Base-by-base conservation (phyloP, 140 eudicot species). In the Eryngium alpinum region DNA sequence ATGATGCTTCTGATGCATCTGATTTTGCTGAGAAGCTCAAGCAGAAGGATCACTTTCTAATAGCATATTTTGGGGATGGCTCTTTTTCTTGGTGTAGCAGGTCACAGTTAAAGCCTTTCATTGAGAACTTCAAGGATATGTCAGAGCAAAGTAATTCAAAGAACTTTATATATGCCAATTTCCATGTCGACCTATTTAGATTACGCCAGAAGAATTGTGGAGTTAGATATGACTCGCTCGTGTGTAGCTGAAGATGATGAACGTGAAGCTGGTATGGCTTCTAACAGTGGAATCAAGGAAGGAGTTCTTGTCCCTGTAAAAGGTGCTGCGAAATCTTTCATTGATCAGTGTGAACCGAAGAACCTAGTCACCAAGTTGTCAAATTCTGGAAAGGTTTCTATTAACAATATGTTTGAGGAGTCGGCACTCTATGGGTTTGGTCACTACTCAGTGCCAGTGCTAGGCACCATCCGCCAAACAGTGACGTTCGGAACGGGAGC, bases 31-130 rank as follows among this genome's bases (percentile, higher is more conserved):
- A 49, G 22, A 76, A 74, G 79, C 72, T 75, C 13, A 88, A 77
- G 66, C 80, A 60, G n/a, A 86, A 88, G 70, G 88, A 84, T 56
- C 83, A 80, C 31, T 52, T 88, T 11, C 84, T 94, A 52, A 97
- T 94, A 46, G 98, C 93, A 0, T 94, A 92, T 76, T 94, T 94
- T 82, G 98, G 97, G 29, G 96, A 94, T 43, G 86, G 89, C 33
- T 91, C 96, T 1, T 92, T 89, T 85, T 87, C 98, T 63, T 94
- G 98, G 98, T 90, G 97, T 78, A 79, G 67, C 25, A 88, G 90
- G 0, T 87, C 92, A 1, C 96, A 92, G 87, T 72, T 94, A 17
- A 85, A 87, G 43, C 94, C 94, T 7, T 94, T 92, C 84, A 88
- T 81, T 5, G 91, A 94, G 28, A 32, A 87, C 60, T 94, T 87